Percentiles rank a stretch among this genome's conserved stretches.
phyloP scores from a whole-genome alignment of 2,329 filamentous ascomycete species.

The Colletotrichum plurivorum region DNA sequence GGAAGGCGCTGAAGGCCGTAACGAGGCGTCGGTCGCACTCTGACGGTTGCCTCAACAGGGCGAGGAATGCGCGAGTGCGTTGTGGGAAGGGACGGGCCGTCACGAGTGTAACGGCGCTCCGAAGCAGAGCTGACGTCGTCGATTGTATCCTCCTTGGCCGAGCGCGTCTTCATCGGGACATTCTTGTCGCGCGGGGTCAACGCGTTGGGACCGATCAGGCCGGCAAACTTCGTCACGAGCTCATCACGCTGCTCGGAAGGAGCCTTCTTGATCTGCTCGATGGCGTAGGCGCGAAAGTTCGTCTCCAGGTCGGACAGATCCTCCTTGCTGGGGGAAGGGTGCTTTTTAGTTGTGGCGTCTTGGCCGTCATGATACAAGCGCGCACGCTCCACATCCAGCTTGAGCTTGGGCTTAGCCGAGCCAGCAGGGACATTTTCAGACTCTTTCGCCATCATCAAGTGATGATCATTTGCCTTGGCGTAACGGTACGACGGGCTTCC shows the following conservation, averaged over 20 bases:
- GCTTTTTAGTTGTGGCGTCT: constrained; percentile 52
- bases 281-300: constrained; percentile 47
- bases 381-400: constrained; percentile 5
- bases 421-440: not conserved
- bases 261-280: constrained; percentile 26
- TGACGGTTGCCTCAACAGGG: constrained; percentile 40
- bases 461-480: not conserved
- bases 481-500: constrained; percentile 30
- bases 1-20: constrained; percentile 46
- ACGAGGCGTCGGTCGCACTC: constrained; percentile 44
- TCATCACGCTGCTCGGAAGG: constrained; percentile 25
- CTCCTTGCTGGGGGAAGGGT: constrained; percentile 60
- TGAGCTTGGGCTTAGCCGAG: constrained; percentile 17
- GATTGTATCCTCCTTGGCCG: constrained; percentile 17
- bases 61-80: constrained; percentile 43
- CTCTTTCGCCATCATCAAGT: constrained; percentile 1
- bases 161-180: constrained; percentile 39
- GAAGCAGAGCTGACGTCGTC: constrained; percentile 13
- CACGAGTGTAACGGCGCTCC: constrained; percentile 20
- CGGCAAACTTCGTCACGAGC: constrained; percentile 22
- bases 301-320: constrained; percentile 55
- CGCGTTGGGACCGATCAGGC: constrained; percentile 16
- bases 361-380: constrained; percentile 21
- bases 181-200: constrained; percentile 49
- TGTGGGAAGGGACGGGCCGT: constrained; percentile 10